Evolutionary conservation across 805 yeast genomes (phyloP), one percentile per base, ranked within the genome.

Genomic region (Candida ipomoeae): DNA sequence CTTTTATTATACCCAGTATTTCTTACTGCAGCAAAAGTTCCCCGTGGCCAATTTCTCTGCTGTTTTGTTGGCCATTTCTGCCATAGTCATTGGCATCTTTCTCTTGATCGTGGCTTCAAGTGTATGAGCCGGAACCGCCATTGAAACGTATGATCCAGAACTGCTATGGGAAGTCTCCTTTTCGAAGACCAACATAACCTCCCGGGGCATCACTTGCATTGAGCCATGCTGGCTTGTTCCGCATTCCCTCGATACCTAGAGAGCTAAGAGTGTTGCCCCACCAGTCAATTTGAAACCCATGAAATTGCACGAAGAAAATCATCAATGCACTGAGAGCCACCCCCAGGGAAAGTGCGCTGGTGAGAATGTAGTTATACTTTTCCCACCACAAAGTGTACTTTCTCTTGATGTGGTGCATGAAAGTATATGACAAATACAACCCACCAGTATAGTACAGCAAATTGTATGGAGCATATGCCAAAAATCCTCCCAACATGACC

Each of bases 321-420:
- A 84, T 65, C 46, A 85, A 67, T 2, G 85, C 78, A 51, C 83
- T 70, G 54, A 83, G 74, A 2, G 87, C 87, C 17, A 82, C 78
- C n/a, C 87, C 88, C 0, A 86, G 80, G 7, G 76, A 66, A 26
- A 83, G 66, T 1, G 80, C 85, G 46, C 84, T 77, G 21, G 83
- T 71, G 46, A 84, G 64, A 20, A 84, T 74, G 61, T 83, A 84
- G 62, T 84, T 84, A 64, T 85, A 85, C 64, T 84, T 85, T 38
- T 84, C 83, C 90, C 87, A 85, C 87, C 86, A 78, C 20, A 72
- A 63, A 43, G 75, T 61, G 62, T 78, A 78, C 57, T 72, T 68
- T 52, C 71, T 67, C 56, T 78, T 75, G 57, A 82, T 66, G 58
- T 73, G 72, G 65, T 75, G 81, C 69, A 81, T 82, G 69, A 84